Percentiles rank a stretch among this genome's conserved stretches.
These are phyloP conservation scores for Fusarium mangiferae DNA, from an alignment of 2,329 filamentous ascomycete species.

Conservation along the genomic window DNA sequence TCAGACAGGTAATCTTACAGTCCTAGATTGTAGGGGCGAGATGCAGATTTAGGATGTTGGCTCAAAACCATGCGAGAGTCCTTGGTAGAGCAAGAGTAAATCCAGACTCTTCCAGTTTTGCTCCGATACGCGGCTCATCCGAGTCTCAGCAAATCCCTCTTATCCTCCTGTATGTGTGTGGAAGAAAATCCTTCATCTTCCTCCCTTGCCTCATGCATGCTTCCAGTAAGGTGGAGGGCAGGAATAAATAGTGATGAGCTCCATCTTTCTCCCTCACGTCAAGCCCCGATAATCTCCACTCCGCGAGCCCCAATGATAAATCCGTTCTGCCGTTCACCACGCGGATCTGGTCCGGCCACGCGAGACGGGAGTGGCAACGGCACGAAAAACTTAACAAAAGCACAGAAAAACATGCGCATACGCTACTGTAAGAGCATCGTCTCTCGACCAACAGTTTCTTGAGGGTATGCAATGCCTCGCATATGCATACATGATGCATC, in stretches of 20 bases:
- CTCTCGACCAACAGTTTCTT: slow-evolving; percentile 11
- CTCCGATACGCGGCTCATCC: background rate
- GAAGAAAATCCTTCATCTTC: slow-evolving; percentile 3
- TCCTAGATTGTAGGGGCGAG: background rate
- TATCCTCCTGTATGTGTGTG: background rate
- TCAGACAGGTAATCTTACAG: slow-evolving; percentile 1
- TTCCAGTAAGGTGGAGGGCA: slow-evolving; percentile 6
- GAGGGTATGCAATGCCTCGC: slow-evolving; percentile 13
- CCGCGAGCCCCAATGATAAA: slow-evolving; percentile 4
- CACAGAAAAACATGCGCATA: slow-evolving; percentile 10
- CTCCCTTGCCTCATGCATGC: slow-evolving; percentile 30
- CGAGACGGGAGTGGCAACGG: slow-evolving; percentile 25
- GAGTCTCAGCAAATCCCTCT: slow-evolving; percentile 20
- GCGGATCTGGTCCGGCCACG: slow-evolving; percentile 24
- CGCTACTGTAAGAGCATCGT: slow-evolving; percentile 19
- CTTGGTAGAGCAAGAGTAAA: background rate
- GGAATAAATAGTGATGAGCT: background rate
- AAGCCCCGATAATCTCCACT: slow-evolving; percentile 28
- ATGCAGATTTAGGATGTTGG: background rate
- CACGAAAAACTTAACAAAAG: slow-evolving; percentile 6
- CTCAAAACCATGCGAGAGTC: background rate
- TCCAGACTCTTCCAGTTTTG: background rate
- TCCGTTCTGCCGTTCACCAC: slow-evolving; percentile 19
- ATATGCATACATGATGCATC: slow-evolving; percentile 12
- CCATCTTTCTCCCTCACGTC: slow-evolving; percentile 29